Conservation (phyloP, 2,329 filamentous ascomycete genomes). For the Fusarium sp. region DNA sequence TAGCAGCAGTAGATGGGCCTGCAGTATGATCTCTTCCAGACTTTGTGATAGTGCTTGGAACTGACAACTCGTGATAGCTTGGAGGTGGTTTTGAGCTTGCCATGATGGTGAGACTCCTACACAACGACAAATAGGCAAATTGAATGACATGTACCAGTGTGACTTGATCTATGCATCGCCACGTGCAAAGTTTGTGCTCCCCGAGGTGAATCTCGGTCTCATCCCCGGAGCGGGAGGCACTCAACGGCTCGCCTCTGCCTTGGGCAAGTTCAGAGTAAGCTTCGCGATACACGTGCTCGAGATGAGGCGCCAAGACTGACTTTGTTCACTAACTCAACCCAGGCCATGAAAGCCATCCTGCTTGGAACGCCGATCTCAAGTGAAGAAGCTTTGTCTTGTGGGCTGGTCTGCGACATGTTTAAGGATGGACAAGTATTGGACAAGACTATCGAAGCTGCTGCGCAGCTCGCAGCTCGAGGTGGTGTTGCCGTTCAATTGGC, state of each 20-base stretch:
- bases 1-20: slow-evolving; percentile 53
- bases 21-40: not conserved
- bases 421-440: slow-evolving; percentile 35
- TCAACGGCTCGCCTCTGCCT: slow-evolving; percentile 48
- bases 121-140: not conserved
- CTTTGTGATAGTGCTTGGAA: not conserved
- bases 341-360: slow-evolving; percentile 47
- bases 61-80: slow-evolving; percentile 43
- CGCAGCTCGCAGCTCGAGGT: not conserved
- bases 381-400: slow-evolving; percentile 23
- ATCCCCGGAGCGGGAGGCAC: slow-evolving; percentile 52
- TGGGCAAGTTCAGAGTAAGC: slow-evolving; percentile 50
- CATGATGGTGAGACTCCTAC: slow-evolving; percentile 47
- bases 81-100: slow-evolving; percentile 58
- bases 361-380: slow-evolving; percentile 41
- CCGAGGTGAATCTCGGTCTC: slow-evolving; percentile 50
- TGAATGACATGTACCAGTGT: slow-evolving; percentile 38
- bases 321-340: not conserved
- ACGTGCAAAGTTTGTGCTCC: slow-evolving; percentile 48
- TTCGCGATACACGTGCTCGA: not conserved
- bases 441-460: slow-evolving; percentile 39
- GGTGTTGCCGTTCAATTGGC: slow-evolving; percentile 40
- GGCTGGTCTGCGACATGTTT: slow-evolving; percentile 35
- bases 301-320: slow-evolving; percentile 4
- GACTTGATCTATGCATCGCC: slow-evolving; percentile 49